Evolutionary conservation across 2,329 filamentous ascomycete species (phyloP).

Genomic region (Neobulgaria alba): DNA sequence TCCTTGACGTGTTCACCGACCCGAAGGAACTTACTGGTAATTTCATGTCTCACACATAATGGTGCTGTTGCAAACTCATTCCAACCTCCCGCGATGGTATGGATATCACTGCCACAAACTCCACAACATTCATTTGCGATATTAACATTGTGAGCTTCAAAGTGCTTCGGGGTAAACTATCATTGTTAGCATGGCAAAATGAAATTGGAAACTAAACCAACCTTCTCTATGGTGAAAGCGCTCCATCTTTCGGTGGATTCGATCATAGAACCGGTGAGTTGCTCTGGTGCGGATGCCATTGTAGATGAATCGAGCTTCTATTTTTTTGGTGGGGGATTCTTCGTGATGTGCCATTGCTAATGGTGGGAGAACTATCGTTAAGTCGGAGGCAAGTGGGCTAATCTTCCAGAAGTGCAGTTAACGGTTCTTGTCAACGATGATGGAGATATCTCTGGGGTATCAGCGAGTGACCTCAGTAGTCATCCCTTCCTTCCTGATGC

Average conservation of each 20-base stretch:
- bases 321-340: no score
- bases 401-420: no score
- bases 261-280: conserved; percentile 53
- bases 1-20: not conserved
- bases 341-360: no score
- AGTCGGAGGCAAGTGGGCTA: no score
- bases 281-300: conserved; percentile 39
- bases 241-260: conserved; percentile 21
- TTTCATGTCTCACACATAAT: conserved; percentile 40
- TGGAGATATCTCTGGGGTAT: no score
- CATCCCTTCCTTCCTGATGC: no score
- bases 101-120: conserved; percentile 34
- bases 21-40: conserved; percentile 32
- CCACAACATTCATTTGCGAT: conserved; percentile 41
- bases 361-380: no score
- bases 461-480: no score
- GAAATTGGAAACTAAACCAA: no score
- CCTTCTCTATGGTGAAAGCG: conserved; percentile 20
- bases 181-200: no score
- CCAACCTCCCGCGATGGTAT: conserved; percentile 24
- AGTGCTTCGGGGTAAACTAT: conserved; percentile 37
- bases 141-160: conserved; percentile 40
- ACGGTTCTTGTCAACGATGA: no score
- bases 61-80: conserved; percentile 30
- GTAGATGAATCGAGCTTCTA: no score